phyloP scores from a whole-genome alignment of 1,284 basidiomycete species.

The Sphaerobolus stellatus region DNA sequence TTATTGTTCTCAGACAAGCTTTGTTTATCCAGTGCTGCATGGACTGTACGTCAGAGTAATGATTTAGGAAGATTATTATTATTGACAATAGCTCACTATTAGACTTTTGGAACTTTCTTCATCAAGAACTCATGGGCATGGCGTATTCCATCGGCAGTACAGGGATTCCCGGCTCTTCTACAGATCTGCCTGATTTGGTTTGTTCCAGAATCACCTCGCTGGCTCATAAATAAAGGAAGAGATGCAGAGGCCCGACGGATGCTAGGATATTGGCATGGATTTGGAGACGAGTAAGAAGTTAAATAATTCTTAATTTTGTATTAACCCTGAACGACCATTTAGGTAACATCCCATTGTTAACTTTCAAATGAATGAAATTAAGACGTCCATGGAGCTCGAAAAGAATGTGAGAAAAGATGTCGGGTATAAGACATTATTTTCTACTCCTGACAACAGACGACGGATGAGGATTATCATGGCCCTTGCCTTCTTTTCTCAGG shows the following conservation, averaged over 20 bases:
- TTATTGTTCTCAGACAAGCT: constrained; percentile 34
- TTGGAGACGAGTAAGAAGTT: constrained; percentile 34
- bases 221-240: constrained; percentile 55
- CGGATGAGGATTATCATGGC: constrained; percentile 28
- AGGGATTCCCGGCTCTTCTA: constrained; percentile 47
- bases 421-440: constrained; percentile 27
- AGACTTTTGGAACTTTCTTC: constrained; percentile 39
- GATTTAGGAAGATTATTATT: neutral
- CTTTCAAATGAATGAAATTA: constrained; percentile 63
- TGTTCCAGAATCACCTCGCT: constrained; percentile 63
- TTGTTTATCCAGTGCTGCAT: neutral
- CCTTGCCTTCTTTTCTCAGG: constrained; percentile 31
- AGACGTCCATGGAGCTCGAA: constrained; percentile 50
- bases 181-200: constrained; percentile 49
- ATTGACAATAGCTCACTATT: neutral
- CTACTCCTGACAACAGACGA: constrained; percentile 31
- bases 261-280: constrained; percentile 51
- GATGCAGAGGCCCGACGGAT: constrained; percentile 49
- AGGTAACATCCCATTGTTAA: constrained; percentile 55
- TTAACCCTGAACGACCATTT: neutral
- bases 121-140: constrained; percentile 53
- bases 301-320: constrained; percentile 1
- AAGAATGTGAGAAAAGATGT: constrained; percentile 31
- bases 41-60: neutral
- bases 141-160: constrained; percentile 58